phyloP scores from a whole-genome alignment of 139 green algal genomes.

The Coccomyxa sp. region DNA sequence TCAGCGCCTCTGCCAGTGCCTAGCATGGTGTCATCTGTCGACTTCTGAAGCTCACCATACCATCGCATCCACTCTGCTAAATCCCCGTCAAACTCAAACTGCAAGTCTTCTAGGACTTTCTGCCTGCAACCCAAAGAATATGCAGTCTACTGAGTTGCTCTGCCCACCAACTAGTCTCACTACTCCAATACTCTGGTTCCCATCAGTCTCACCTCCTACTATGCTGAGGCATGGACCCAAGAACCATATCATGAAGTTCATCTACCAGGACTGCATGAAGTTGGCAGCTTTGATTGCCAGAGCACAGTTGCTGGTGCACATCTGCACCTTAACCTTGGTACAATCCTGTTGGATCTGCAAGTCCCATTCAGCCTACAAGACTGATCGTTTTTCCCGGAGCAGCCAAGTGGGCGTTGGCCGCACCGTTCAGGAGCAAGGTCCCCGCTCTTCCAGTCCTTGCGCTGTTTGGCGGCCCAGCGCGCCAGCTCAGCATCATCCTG shows the following conservation, averaged over 20 bases:
- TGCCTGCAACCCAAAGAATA: constrained; percentile 5
- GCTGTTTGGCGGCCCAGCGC: constrained; percentile 61
- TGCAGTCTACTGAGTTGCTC: too few species aligned
- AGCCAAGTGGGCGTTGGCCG: background rate
- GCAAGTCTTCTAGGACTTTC: constrained; percentile 14
- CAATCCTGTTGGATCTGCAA: background rate
- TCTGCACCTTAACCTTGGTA: background rate
- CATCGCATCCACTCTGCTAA: constrained; percentile 68
- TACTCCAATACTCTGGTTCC: too few species aligned
- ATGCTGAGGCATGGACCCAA: background rate
- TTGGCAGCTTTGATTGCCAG: background rate
- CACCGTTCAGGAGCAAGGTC: background rate
- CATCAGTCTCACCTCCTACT: background rate
- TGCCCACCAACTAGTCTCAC: too few species aligned
- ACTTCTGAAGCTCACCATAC: constrained; percentile 45
- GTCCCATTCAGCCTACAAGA: background rate
- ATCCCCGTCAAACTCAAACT: constrained; percentile 64
- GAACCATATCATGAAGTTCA: background rate
- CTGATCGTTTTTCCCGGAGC: background rate
- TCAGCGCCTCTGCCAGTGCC: constrained; percentile 27
- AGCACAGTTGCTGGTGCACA: background rate
- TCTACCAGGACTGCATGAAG: background rate
- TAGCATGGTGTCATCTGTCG: constrained; percentile 42
- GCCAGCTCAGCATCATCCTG: constrained; percentile 54
- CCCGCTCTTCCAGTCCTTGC: constrained; percentile 17